Conservation (phyloP, 2,329 filamentous ascomycete species). For the Graphilbum fragrans region DNA sequence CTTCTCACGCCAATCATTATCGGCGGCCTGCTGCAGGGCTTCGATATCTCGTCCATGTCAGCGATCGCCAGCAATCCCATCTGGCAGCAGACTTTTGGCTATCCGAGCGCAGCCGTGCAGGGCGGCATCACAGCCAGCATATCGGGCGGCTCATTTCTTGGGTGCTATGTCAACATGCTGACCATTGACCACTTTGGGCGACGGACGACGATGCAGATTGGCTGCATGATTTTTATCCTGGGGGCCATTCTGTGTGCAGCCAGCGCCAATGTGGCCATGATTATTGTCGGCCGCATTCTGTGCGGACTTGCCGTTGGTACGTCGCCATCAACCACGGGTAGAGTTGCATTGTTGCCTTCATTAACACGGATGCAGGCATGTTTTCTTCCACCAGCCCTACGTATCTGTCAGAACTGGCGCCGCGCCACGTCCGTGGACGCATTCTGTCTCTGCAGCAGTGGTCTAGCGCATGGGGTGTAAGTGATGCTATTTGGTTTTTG, state of each 20-base stretch:
- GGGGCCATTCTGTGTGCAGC: conserved; percentile 34
- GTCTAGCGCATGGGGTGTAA: conserved; percentile 21
- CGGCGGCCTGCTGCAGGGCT: conserved; percentile 27
- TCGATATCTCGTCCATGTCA: conserved; percentile 33
- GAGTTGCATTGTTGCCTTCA: too few relatives aligned
- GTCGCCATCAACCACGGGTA: too few relatives aligned
- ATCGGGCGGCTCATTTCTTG: conserved; percentile 58
- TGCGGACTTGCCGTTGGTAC: conserved; percentile 56
- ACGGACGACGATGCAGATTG: conserved; percentile 38
- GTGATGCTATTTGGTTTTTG: conserved; percentile 27
- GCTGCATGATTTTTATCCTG: conserved; percentile 35
- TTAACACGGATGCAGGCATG: too few relatives aligned
- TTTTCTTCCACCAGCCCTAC: conserved; percentile 61
- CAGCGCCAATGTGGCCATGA: conserved; percentile 37
- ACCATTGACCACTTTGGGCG: conserved; percentile 40
- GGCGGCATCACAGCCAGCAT: conserved; percentile 59
- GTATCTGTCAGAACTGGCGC: conserved; percentile 54
- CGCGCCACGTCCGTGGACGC: conserved; percentile 30
- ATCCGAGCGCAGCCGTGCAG: conserved; percentile 18
- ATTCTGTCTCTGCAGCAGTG: conserved; percentile 31
- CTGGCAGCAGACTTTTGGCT: too few relatives aligned
- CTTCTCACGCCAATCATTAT: conserved; percentile 30
- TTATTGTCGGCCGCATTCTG: conserved; percentile 57
- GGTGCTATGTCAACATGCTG: conserved; percentile 46
- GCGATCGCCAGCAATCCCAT: conserved; percentile 24